Base-by-base conservation (phyloP, 176 grass and related monocot genomes). In the Thinopyrum elongatum region DNA sequence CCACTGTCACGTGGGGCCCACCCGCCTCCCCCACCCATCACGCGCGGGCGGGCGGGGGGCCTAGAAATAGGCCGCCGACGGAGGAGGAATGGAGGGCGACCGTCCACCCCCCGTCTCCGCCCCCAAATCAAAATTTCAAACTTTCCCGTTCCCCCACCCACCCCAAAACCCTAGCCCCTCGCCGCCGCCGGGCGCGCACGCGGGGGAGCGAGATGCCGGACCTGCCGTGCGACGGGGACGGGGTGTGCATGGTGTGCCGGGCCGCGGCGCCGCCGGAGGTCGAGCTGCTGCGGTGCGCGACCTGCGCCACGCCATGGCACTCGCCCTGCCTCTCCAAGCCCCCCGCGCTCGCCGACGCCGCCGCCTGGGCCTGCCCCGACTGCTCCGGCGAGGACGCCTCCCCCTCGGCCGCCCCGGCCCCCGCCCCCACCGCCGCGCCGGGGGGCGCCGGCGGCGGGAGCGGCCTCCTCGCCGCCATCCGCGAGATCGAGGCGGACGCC, bases 161-260 rank as follows among this genome's bases (percentile, higher is more conserved):
- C 70, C 70, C 7, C 1, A 27, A 22, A 89, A 86, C 86, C 91
- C 84, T 89, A 83, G 26, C 15, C 4, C 7, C 2, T 21, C 36
- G 61, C 39, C 86, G 55, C 88, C 88, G 51, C 67, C 87, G n/a
- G 76, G 0, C 8, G 10, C 8, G 38, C 38, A 70, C 35, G 35
- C 35, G 35, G 38, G 10, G 38, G 10, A 38, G 36, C 36, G 6
- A 16, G 25, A 90, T 90, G 88, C 83, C 83, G 3, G 88, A 98
- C 77, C 94, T 98, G 64, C 96, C 96, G 14, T 95, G 91, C 86
- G 93, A 98, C 78, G 96, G 96, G 8, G 96, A 98, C 10, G 96
- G 93, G 41, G 82, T 89, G 30, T 98, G 96, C 86, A 95, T 98
- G 93, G 84, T 84, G 3, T 98, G 96, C 93, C 79, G 80, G 62